A percentile compares a stretch with the other conserved stretches of the same genome.
Conservation (phyloP, 2,329 filamentous ascomycete species). For the Penicillium thymicola region DNA sequence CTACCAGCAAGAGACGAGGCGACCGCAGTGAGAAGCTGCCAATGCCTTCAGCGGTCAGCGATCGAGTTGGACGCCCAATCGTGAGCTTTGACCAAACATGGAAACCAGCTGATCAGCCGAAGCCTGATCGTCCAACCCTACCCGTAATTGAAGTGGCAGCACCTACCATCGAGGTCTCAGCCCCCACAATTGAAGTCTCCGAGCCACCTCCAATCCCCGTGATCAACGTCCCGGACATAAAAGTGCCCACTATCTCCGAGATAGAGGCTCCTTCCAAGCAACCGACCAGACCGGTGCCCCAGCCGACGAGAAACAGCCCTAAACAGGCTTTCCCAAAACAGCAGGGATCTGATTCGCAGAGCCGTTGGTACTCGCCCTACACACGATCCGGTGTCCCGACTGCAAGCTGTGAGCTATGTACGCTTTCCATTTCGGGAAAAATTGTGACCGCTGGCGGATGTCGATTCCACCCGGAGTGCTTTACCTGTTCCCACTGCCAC, state of each 20-base stretch:
- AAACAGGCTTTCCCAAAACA: constrained; percentile 30
- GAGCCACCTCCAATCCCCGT: constrained; percentile 41
- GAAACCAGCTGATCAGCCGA: constrained; percentile 54
- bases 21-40: constrained; percentile 85
- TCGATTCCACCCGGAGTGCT: constrained; percentile 91
- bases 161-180: constrained; percentile 26
- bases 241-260: constrained; percentile 40
- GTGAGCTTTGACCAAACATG: constrained; percentile 92
- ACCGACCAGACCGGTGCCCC: constrained; percentile 16
- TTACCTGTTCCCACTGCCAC: constrained; percentile 81
- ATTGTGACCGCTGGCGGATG: constrained; percentile 79
- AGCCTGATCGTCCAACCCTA: constrained; percentile 24
- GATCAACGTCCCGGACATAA: constrained; percentile 51
- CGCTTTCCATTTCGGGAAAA: constrained; percentile 79
- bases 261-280: constrained; percentile 22
- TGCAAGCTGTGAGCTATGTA: constrained; percentile 79
- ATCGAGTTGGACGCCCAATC: constrained; percentile 85
- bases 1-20: constrained; percentile 82
- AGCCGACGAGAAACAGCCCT: constrained; percentile 12
- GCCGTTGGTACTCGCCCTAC: constrained; percentile 38
- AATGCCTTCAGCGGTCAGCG: constrained; percentile 85
- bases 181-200: constrained; percentile 46
- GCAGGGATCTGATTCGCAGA: constrained; percentile 39
- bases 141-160: constrained; percentile 53
- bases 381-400: constrained; percentile 54